These are phyloP conservation scores for Physcomitrellopsis africana DNA, from an alignment of 225 moss, liverwort and hornwort genomes.

Conservation along the genomic window DNA sequence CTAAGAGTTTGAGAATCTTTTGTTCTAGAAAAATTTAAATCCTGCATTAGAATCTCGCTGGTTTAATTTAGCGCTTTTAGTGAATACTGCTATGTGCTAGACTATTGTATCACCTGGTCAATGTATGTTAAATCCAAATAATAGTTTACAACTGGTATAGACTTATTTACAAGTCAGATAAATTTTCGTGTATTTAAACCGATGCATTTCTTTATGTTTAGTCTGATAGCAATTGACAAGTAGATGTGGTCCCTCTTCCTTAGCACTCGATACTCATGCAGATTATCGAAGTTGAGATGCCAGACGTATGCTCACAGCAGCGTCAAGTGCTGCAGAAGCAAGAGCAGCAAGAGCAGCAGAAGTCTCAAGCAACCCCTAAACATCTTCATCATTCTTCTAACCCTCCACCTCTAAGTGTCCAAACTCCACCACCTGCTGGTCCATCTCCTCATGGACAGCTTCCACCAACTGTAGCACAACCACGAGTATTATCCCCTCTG, in stretches of 20 bases:
- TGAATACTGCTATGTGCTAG: background rate
- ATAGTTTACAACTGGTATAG: background rate
- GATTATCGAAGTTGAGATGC: constrained; percentile 58
- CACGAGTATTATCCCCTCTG: constrained; percentile 30
- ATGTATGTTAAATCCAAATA: background rate
- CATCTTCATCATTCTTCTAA: constrained; percentile 30
- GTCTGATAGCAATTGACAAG: constrained; percentile 10
- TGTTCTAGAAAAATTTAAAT: background rate
- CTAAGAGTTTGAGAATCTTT: background rate
- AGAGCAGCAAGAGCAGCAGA: constrained; percentile 16
- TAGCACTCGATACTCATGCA: constrained; percentile 36
- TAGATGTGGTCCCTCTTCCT: constrained; percentile 15
- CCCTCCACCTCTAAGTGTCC: constrained; percentile 18
- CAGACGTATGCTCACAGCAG: constrained; percentile 39
- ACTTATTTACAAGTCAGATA: constrained; percentile 1
- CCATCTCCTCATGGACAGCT: constrained; percentile 31
- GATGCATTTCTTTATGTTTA: background rate
- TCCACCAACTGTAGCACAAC: constrained; percentile 28
- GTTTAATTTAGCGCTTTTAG: background rate
- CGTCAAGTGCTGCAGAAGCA: background rate
- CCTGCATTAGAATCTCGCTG: constrained; percentile 3
- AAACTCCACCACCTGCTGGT: constrained; percentile 21
- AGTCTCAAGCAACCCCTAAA: constrained; percentile 19
- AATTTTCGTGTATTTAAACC: background rate
- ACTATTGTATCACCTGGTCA: constrained; percentile 12